phyloP scores from a whole-genome alignment of 805 yeast genomes.

The Tetrapisispora arboricola region DNA sequence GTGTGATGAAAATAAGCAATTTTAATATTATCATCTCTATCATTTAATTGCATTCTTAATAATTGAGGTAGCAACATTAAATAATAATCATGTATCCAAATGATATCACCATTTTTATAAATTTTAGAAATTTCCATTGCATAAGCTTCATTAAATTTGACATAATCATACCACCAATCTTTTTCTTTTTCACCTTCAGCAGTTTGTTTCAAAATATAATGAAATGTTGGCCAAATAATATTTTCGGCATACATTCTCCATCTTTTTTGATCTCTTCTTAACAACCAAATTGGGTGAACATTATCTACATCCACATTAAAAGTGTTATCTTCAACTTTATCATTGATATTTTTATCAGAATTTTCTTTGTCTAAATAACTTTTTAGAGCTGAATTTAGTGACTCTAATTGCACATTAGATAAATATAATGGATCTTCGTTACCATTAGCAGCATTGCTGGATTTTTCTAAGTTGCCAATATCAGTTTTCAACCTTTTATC shows the following conservation, averaged over 20 bases:
- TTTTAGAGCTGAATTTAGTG: conserved; percentile 18
- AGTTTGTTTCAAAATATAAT: conserved; percentile 75
- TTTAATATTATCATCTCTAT: conserved; percentile 38
- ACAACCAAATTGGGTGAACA: conserved; percentile 82
- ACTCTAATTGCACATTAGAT: conserved; percentile 43
- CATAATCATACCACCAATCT: conserved; percentile 83
- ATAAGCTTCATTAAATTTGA: conserved; percentile 81
- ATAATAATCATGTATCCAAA: conserved; percentile 90
- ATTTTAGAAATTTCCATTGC: conserved; percentile 64
- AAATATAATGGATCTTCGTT: conserved; percentile 55
- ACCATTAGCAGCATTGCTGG: not conserved
- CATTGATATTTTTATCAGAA: no score
- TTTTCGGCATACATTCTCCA: conserved; percentile 91
- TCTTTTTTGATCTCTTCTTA: conserved; percentile 63
- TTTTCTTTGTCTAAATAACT: conserved; percentile 37
- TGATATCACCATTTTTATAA: conserved; percentile 80
- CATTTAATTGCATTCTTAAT: conserved; percentile 53
- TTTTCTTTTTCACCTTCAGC: conserved; percentile 51
- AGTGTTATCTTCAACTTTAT: conserved; percentile 24
- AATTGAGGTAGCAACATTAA: conserved; percentile 72
- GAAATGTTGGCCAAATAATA: conserved; percentile 89
- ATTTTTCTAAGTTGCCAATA: not conserved
- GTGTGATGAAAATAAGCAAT: conserved; percentile 77
- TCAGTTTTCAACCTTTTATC: conserved; percentile 1
- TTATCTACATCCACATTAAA: conserved; percentile 31